Evolutionary conservation across 768 basidiomycete species (phyloP).

Genomic region (Kwoniella dendrophila): DNA sequence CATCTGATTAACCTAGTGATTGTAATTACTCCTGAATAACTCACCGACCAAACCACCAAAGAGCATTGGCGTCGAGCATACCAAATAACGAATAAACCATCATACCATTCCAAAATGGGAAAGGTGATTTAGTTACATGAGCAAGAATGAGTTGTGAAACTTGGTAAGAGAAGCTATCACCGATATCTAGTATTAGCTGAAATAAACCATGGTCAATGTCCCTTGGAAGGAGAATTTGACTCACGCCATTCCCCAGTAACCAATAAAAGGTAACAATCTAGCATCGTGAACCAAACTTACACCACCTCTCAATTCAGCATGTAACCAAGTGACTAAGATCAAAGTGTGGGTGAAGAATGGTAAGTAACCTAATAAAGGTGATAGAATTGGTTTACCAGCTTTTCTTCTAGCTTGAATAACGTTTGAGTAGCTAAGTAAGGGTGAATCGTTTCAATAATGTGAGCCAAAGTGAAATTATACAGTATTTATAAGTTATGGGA

Average conservation of each 20-base stretch:
- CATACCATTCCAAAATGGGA: constrained; percentile 84
- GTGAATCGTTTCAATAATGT: not conserved
- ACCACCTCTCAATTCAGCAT: constrained; percentile 65
- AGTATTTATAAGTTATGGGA: too few relatives aligned
- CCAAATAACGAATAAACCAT: constrained; percentile 80
- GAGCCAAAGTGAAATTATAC: too few relatives aligned
- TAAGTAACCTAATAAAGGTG: constrained; percentile 72
- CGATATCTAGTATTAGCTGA: not conserved
- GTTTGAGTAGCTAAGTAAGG: constrained; percentile 68
- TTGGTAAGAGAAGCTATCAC: constrained; percentile 60
- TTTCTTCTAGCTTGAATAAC: constrained; percentile 67
- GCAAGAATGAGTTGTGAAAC: constrained; percentile 91
- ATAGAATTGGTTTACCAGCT: constrained; percentile 54
- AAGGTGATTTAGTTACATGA: constrained; percentile 78
- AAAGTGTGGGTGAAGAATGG: constrained; percentile 73
- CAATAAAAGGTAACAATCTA: constrained; percentile 81
- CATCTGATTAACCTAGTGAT: not conserved
- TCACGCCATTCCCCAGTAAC: constrained; percentile 74
- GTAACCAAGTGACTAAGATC: constrained; percentile 81
- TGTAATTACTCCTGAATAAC: constrained; percentile 42
- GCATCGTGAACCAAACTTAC: constrained; percentile 74
- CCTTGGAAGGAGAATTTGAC: constrained; percentile 19
- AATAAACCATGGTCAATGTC: too few relatives aligned
- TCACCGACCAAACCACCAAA: constrained; percentile 68
- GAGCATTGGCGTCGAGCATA: constrained; percentile 80